phyloP scores from a whole-genome alignment of 768 basidiomycete genomes.

The Lactifluus piperatus region DNA sequence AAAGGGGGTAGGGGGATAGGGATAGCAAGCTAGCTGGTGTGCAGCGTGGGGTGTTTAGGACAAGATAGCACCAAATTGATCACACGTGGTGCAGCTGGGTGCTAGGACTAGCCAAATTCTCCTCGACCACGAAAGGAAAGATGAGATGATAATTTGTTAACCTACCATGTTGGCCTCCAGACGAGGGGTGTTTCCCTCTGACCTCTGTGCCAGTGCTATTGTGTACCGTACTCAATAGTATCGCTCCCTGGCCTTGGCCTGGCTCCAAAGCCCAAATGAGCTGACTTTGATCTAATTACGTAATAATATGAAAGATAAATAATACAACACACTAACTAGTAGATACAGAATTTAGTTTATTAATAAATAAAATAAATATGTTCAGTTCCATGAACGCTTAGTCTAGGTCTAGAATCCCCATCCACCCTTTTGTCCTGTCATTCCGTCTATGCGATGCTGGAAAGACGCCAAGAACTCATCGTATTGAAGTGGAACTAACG shows the following conservation, averaged over 20 bases:
- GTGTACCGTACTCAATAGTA: no score
- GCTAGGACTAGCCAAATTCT: neutral
- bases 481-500: neutral
- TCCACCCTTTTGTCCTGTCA: conserved; percentile 14
- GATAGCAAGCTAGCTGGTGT: neutral
- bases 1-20: neutral
- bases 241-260: neutral
- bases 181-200: no score
- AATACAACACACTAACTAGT: no score
- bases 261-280: neutral
- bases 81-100: conserved; percentile 16
- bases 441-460: conserved; percentile 11
- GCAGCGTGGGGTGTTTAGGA: conserved; percentile 1
- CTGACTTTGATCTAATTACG: neutral
- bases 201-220: neutral
- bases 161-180: conserved; percentile 1
- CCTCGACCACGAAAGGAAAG: no score
- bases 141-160: neutral
- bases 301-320: no score
- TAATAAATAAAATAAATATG: neutral
- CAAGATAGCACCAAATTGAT: neutral
- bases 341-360: neutral
- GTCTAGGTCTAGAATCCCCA: conserved; percentile 16
- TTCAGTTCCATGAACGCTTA: neutral
- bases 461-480: conserved; percentile 15